Base-by-base conservation (phyloP, 83 land plant genomes). In the Picea abies region DNA sequence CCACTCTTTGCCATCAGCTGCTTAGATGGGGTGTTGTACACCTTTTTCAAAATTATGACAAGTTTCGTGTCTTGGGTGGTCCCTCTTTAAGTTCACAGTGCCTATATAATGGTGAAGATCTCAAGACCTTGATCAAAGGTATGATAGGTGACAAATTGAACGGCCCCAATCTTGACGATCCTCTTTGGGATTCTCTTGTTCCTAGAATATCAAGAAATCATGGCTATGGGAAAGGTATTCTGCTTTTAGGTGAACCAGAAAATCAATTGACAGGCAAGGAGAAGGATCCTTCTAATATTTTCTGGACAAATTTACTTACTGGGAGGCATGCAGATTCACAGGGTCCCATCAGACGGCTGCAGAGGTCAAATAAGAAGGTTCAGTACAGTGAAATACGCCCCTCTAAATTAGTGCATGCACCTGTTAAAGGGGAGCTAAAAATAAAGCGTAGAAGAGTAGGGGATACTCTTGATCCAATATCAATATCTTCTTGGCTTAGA, bases 21-120 rank as follows among this genome's bases (percentile, higher is more conserved):
- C 92, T 94, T 8, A 87, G 70, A 58, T 92, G 95, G 93, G 95
- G 95, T 49, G 95, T 87, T 0, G 82, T 83, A 22, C 52, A 85
- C 63, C 79, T 86, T 2, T 89, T 92, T 78, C 39, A 76, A 23
- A 71, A 63, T 29, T 82, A 88, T 69, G 89, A 89, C 70, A 64
- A 86, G 6, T 82, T 85, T 49, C 91, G 86, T 64, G 78, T 23
- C 63, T 23, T n/a, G 9, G 15, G 41, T 14, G 58, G 63, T 23
- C 56, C 82, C 23, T 19, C 22, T 15, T 58, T 66, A 8, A 68
- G 60, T 37, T 70, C 85, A 39, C 58, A 65, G 17, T 17, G 35
- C 49, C 11, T 70, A 37, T 70, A 70, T 70, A 70, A 41, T 37
- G n/a, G 20, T 70, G 75, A 39, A 17, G 8, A 70, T 70, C 75